A percentile compares a stretch with the other conserved stretches of the same genome.
Conservation (phyloP, 2,329 filamentous ascomycete species). For the Colletotrichum sp. region DNA sequence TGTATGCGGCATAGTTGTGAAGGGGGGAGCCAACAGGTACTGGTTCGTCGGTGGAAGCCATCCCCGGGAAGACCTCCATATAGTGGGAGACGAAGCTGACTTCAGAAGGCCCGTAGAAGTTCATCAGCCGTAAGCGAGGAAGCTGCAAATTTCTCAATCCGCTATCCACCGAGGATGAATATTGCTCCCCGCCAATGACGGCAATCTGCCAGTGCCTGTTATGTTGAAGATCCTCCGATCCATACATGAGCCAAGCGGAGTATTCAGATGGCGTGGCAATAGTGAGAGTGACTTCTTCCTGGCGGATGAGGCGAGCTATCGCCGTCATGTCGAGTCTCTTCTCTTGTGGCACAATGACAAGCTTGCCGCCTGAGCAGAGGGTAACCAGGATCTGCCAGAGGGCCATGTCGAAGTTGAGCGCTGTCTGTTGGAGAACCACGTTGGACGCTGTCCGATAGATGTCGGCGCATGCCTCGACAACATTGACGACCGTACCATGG, state of each 20-base stretch:
- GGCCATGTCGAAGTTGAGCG: constrained; percentile 46
- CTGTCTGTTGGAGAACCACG: constrained; percentile 43
- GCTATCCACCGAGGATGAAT: background rate
- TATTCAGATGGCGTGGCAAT: constrained; percentile 48
- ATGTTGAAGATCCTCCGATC: constrained; percentile 6
- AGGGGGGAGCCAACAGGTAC: constrained; percentile 23
- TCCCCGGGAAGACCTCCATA: constrained; percentile 19
- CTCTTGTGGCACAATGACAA: constrained; percentile 37
- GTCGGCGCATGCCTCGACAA: constrained; percentile 20
- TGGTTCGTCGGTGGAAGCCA: constrained; percentile 12
- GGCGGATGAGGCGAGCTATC: constrained; percentile 39
- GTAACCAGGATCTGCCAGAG: constrained; percentile 40
- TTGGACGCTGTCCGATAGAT: constrained; percentile 26
- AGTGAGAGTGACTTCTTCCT: constrained; percentile 40
- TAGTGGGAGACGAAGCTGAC: constrained; percentile 11
- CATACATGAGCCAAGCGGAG: constrained; percentile 30
- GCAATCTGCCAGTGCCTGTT: constrained; percentile 22
- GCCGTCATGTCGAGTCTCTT: constrained; percentile 36
- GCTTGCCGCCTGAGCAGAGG: constrained; percentile 38
- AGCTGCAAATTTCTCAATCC: constrained; percentile 4
- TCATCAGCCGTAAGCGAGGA: constrained; percentile 13
- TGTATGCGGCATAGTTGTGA: constrained; percentile 42
- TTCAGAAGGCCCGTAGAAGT: constrained; percentile 38
- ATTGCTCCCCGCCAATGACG: constrained; percentile 25
- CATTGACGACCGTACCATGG: constrained; percentile 33